Conservation (phyloP, 2,329 filamentous ascomycete genomes). For the Samsoniella hepiali region DNA sequence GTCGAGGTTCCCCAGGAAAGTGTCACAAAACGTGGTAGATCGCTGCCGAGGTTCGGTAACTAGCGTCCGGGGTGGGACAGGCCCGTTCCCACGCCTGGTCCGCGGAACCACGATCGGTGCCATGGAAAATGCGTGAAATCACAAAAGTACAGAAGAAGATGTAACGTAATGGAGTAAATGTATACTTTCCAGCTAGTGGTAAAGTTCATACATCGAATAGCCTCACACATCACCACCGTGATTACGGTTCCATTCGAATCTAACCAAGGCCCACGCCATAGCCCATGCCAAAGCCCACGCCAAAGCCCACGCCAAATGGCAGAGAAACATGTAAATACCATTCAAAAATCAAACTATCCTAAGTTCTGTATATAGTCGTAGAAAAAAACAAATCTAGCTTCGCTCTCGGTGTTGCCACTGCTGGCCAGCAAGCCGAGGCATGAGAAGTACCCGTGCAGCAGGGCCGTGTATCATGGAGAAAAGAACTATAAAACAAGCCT, state of each 20-base stretch:
- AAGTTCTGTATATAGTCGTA: background rate
- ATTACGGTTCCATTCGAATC: background rate
- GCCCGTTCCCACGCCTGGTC: background rate
- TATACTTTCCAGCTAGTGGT: no score
- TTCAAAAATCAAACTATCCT: background rate
- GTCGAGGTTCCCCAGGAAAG: no score
- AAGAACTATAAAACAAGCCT: background rate
- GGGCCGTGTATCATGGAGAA: background rate
- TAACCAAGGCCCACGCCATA: background rate
- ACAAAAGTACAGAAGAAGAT: background rate
- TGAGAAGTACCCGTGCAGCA: background rate
- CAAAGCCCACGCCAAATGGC: background rate
- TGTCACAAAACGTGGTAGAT: background rate
- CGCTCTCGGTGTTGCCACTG: background rate
- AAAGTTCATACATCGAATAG: no score
- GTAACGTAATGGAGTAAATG: no score
- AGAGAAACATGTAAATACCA: background rate
- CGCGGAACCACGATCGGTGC: background rate
- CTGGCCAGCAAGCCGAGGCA: background rate
- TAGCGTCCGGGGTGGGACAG: background rate
- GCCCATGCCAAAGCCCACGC: no score
- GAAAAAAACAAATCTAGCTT: background rate
- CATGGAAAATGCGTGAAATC: no score
- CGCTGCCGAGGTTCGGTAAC: conserved; percentile 8
- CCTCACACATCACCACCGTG: background rate